These are phyloP conservation scores for Tulasnella sp. DNA, from an alignment of 768 basidiomycete genomes.

Conservation along the genomic window DNA sequence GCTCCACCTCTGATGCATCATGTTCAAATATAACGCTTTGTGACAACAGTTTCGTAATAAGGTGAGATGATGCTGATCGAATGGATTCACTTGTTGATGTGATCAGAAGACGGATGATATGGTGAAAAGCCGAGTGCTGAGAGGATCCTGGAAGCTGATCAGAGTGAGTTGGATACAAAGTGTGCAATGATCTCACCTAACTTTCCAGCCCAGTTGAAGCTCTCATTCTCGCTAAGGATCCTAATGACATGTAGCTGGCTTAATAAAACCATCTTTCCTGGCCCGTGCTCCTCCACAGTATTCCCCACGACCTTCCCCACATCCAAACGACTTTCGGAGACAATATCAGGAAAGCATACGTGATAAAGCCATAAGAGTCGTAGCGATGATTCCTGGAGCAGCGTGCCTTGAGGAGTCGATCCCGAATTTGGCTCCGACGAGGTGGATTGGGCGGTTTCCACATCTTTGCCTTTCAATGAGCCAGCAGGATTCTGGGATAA, in stretches of 20 bases:
- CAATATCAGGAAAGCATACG: slow-evolving; percentile 53
- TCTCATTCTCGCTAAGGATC: slow-evolving; percentile 59
- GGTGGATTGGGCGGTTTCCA: neutral
- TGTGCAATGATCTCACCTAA: slow-evolving; percentile 38
- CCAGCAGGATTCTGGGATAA: slow-evolving; percentile 47
- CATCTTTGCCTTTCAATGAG: slow-evolving; percentile 10
- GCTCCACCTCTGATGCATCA: slow-evolving; percentile 49
- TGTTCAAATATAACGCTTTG: slow-evolving; percentile 71
- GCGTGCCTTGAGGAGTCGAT: slow-evolving; percentile 28
- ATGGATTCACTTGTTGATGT: slow-evolving; percentile 39
- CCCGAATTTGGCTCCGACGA: neutral
- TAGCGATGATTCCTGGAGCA: slow-evolving; percentile 71
- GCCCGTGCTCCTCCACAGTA: slow-evolving; percentile 23
- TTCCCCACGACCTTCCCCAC: slow-evolving; percentile 54
- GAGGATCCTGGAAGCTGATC: slow-evolving; percentile 20
- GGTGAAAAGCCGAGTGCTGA: slow-evolving; percentile 50
- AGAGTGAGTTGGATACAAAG: slow-evolving; percentile 19
- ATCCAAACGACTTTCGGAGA: slow-evolving; percentile 74
- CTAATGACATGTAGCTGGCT: slow-evolving; percentile 68
- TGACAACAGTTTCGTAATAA: slow-evolving; percentile 54
- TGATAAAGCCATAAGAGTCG: slow-evolving; percentile 80
- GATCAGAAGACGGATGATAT: slow-evolving; percentile 54
- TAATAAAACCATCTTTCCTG: slow-evolving; percentile 36
- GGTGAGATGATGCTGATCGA: slow-evolving; percentile 34
- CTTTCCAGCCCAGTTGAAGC: slow-evolving; percentile 68